These are phyloP conservation scores for Elaeis oleifera DNA, from an alignment of 202 grass and related monocot genomes.

Conservation along the genomic window DNA sequence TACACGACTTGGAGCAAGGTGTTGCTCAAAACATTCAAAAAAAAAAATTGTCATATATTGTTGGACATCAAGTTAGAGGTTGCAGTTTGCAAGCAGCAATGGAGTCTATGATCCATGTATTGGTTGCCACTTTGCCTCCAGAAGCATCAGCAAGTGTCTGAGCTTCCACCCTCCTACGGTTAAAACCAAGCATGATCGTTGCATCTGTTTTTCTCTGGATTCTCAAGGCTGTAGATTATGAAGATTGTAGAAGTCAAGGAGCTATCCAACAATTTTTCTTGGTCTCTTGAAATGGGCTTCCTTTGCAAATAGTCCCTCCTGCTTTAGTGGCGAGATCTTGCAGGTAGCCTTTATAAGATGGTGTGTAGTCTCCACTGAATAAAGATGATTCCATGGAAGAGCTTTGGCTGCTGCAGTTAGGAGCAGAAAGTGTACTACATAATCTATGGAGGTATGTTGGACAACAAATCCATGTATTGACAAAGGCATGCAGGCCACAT, in stretches of 20 bases:
- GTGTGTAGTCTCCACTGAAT: conserved; percentile 61
- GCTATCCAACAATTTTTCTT: conserved; percentile 54
- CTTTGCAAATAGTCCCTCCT: conserved; percentile 56
- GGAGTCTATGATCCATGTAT: conserved; percentile 67
- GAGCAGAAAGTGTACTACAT: background rate
- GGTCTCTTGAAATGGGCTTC: conserved; percentile 72
- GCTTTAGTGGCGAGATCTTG: conserved; percentile 64
- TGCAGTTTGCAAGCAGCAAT: conserved; percentile 62
- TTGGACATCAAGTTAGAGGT: background rate
- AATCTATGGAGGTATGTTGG: too few relatives aligned
- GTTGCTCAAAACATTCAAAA: too few relatives aligned
- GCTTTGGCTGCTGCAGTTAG: conserved; percentile 51
- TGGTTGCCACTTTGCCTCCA: conserved; percentile 52
- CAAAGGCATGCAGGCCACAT: too few relatives aligned
- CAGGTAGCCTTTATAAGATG: conserved; percentile 62
- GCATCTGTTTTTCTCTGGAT: conserved; percentile 28
- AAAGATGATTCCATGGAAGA: conserved; percentile 43
- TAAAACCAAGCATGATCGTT: background rate
- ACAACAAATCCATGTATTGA: too few relatives aligned
- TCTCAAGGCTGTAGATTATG: conserved; percentile 48
- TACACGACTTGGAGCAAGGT: too few relatives aligned
- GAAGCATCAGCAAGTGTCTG: conserved; percentile 44
- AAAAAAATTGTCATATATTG: too few relatives aligned
- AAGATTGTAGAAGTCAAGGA: conserved; percentile 19
- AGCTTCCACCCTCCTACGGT: conserved; percentile 25